These are phyloP conservation scores for Trichocomaceae sp. DNA, from an alignment of 2,329 filamentous ascomycete genomes.

Conservation along the genomic window DNA sequence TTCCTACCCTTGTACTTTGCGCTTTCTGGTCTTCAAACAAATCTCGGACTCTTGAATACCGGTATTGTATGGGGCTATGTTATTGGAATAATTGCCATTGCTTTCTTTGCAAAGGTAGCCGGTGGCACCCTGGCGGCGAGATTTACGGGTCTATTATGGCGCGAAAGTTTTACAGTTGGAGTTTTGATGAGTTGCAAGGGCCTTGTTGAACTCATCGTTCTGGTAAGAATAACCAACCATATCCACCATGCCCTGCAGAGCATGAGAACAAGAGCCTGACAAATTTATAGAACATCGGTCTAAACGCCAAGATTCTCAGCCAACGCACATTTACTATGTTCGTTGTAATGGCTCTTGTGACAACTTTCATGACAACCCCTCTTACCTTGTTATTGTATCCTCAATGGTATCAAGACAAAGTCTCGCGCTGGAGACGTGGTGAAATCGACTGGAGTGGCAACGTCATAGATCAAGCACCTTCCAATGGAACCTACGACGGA, in stretches of 20 bases:
- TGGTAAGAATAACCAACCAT: slow-evolving; percentile 50
- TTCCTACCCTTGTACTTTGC: slow-evolving; percentile 92
- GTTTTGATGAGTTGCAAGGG: slow-evolving; percentile 95
- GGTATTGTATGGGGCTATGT: slow-evolving; percentile 88
- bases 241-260: slow-evolving; percentile 11
- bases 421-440: slow-evolving; percentile 68
- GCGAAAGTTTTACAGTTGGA: slow-evolving; percentile 82
- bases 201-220: slow-evolving; percentile 87
- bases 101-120: slow-evolving; percentile 77
- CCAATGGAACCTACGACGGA: slow-evolving; percentile 14
- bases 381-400: slow-evolving; percentile 69
- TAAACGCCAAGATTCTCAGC: slow-evolving; percentile 75
- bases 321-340: slow-evolving; percentile 84
- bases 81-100: slow-evolving; percentile 70
- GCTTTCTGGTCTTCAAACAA: slow-evolving; percentile 79
- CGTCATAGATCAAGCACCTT: slow-evolving; percentile 26
- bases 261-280: not conserved
- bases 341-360: slow-evolving; percentile 85
- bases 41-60: slow-evolving; percentile 73
- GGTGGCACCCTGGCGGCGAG: slow-evolving; percentile 75
- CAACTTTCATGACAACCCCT: slow-evolving; percentile 77
- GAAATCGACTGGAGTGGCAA: slow-evolving; percentile 86
- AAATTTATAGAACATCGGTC: slow-evolving; percentile 60
- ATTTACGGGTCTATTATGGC: slow-evolving; percentile 72
- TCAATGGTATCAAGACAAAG: slow-evolving; percentile 66